Percentiles rank a stretch among this genome's conserved stretches.
Evolutionary conservation across 352 stramenopile species (phyloP).

Genomic region (Globisporangium okanoganense): DNA sequence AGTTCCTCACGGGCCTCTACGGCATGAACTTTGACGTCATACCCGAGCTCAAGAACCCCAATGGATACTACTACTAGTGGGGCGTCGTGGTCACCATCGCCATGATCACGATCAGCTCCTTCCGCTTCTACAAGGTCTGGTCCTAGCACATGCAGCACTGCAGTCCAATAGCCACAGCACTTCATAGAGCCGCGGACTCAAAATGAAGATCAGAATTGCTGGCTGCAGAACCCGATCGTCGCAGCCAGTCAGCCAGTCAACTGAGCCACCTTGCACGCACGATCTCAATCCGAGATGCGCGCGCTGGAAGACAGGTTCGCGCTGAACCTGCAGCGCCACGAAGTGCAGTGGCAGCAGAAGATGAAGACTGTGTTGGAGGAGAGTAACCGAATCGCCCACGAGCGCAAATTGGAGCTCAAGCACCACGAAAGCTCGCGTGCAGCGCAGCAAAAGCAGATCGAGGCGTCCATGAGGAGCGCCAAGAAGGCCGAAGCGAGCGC

Average conservation of each 20-base stretch:
- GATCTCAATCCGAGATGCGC: no score
- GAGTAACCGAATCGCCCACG: constrained; percentile 39
- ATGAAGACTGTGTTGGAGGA: constrained; percentile 49
- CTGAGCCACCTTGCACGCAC: no score
- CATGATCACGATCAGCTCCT: constrained; percentile 40
- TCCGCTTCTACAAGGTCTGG: constrained; percentile 80
- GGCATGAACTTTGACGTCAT: constrained; percentile 90
- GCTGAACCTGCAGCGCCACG: no score
- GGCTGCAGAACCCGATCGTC: no score
- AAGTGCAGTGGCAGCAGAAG: no score
- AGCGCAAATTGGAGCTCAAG: constrained; percentile 47
- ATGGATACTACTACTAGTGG: constrained; percentile 86
- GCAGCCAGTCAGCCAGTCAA: no score
- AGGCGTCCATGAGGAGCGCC: constrained; percentile 11
- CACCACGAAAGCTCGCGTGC: constrained; percentile 18
- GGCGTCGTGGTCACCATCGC: constrained; percentile 45
- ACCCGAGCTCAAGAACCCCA: constrained; percentile 69
- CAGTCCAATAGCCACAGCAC: no score
- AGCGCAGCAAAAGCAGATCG: constrained; percentile 16
- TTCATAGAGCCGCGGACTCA: no score
- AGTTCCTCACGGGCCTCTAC: constrained; percentile 87
- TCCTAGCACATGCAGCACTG: no score
- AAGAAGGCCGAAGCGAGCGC: constrained; percentile 12
- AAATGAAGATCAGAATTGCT: no score
- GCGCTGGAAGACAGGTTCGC: no score